phyloP scores from a whole-genome alignment of 2,329 filamentous ascomycete genomes.

The Trichoderma atrobrunneum region DNA sequence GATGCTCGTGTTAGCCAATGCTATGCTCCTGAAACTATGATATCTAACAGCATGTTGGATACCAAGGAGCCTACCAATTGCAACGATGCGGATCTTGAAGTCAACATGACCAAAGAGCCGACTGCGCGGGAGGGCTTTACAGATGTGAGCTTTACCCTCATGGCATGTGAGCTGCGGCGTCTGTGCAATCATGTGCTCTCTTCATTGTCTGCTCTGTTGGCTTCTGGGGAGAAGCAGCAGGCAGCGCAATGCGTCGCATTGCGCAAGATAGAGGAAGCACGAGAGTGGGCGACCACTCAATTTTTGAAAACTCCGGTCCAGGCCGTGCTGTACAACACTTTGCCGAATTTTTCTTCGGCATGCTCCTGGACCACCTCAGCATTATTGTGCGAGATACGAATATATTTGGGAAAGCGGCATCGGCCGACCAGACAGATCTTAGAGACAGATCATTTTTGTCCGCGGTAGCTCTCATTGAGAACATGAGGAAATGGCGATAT shows the following conservation, averaged over 20 bases:
- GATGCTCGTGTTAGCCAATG: not conserved
- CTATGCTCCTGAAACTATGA: not conserved
- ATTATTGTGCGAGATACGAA: not conserved
- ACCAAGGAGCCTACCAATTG: not conserved
- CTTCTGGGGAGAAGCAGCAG: not conserved
- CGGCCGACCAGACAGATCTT: not conserved
- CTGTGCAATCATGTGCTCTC: not conserved
- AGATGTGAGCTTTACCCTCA: not conserved
- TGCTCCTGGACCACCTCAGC: not conserved
- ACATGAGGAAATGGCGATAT: not conserved
- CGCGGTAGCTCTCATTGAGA: not conserved
- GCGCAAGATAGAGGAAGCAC: not conserved
- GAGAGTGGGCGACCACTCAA: not conserved
- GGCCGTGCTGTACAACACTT: not conserved
- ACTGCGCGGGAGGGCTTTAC: not conserved
- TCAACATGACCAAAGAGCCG: not conserved
- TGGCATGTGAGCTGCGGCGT: not conserved
- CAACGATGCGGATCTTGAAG: not conserved
- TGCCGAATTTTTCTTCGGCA: not conserved
- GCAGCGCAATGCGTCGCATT: not conserved
- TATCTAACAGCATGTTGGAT: not conserved
- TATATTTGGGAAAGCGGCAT: not conserved
- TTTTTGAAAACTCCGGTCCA: not conserved
- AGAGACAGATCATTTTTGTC: not conserved
- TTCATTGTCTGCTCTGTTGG: not conserved